Evolutionary conservation across 2,329 filamentous ascomycete genomes (phyloP), one percentile per base, ranked within the genome.

Genomic region (Botryotinia calthae): DNA sequence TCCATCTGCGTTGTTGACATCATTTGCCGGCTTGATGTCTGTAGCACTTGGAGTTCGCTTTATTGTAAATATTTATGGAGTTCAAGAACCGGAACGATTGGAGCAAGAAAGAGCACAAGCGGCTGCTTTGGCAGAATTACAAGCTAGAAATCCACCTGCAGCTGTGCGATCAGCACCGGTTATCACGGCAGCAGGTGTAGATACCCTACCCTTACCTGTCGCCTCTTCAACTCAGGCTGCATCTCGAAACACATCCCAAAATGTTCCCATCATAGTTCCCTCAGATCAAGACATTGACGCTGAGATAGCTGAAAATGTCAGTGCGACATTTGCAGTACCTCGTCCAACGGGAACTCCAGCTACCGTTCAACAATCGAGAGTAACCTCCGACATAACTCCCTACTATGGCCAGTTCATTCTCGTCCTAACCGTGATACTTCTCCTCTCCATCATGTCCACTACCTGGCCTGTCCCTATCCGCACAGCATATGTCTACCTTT

Each of bases 211-310:
- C 51, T 76, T 28, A 73, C 65, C 72, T 51, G 65, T 65, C 25
- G 37, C 61, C 2, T 71, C 68, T 28, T 14, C 72, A 37, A 42
- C 70, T 1, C 51, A 72, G 56, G 62, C 31, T n/a, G 37, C 73
- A 40, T 37, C 71, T 4, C 54, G 73, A 66, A 65, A 40, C 20
- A 59, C 72, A 31, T 51, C 73, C 14, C 68, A 40, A 31, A 74
- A 79, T 12, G 65, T 71, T 40, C 87, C 88, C 10, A 84, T 91
- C 70, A 89, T 90, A 42, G 82, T 91, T 31, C 88, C 89, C 1
- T 89, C 87, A 0, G 89, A 90, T 77, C 88, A 91, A 78, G 88
- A 90, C 74, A 82, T 90, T 56, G 87, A 89, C 76, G 87, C 88
- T 34, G 89, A 90, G 78, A 88, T 90, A 51, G 83, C 84, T 40